These are phyloP conservation scores for Acarospora socialis DNA, from an alignment of 2,329 filamentous ascomycete species.

Conservation along the genomic window DNA sequence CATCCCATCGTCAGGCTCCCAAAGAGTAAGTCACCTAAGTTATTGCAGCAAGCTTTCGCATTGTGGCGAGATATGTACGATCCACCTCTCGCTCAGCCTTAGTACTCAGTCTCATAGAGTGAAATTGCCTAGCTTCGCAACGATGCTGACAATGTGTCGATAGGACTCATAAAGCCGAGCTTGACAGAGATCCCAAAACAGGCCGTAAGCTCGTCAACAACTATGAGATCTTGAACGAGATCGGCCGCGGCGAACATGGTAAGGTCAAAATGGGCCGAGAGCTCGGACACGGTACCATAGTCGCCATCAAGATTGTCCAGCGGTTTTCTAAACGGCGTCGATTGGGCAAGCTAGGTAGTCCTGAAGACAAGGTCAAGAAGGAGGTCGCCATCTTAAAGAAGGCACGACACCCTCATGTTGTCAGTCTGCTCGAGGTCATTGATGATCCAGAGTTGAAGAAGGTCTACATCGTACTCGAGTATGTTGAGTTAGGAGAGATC, in stretches of 20 bases:
- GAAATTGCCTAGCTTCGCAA: constrained; percentile 7
- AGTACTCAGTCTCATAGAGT: constrained; percentile 1
- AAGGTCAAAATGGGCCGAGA: constrained; percentile 94
- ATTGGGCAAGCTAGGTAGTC: constrained; percentile 59
- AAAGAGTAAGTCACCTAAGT: constrained; percentile 47
- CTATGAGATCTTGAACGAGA: constrained; percentile 92
- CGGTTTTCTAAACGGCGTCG: constrained; percentile 86
- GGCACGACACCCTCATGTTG: constrained; percentile 92
- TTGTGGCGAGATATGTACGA: constrained; percentile 5
- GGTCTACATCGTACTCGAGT: constrained; percentile 95
- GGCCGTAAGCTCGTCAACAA: constrained; percentile 95
- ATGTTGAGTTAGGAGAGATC: constrained; percentile 86
- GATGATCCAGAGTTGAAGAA: constrained; percentile 94
- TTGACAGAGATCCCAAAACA: constrained; percentile 76
- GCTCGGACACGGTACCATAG: constrained; percentile 57
- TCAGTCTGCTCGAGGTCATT: constrained; percentile 89
- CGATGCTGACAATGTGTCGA: constrained; percentile 7
- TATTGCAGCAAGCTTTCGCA: not conserved
- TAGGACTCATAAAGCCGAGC: constrained; percentile 77
- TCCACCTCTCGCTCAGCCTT: constrained; percentile 1
- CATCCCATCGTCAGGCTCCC: constrained; percentile 57
- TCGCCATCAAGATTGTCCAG: constrained; percentile 97
- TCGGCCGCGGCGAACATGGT: constrained; percentile 88
- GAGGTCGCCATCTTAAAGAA: constrained; percentile 98
- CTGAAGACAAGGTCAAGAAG: constrained; percentile 65